Base-by-base conservation (phyloP, 768 basidiomycete genomes). In the Cubamyces sp. region DNA sequence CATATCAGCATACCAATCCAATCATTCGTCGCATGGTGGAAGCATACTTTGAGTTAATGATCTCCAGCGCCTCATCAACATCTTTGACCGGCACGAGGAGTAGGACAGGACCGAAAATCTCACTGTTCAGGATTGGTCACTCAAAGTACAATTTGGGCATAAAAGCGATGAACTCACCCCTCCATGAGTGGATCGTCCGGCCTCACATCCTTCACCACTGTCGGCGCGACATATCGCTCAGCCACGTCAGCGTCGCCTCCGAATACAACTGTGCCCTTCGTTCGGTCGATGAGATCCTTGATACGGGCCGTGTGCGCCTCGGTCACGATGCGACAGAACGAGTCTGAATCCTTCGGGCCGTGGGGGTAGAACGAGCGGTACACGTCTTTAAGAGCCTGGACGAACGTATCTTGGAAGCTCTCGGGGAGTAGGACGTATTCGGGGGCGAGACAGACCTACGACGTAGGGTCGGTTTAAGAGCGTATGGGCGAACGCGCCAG, bases 61-160 rank as follows among this genome's bases (percentile, higher is more conserved):
- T 87, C 7, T 82, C 80, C 61, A 94, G 85, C 2, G 87, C 93
- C 41, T 84, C 86, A 41, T 93, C 90, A 5, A 90, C 52, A 57
- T 81, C 71, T 9, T 87, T 82, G 23, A 94, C 85, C 0, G 87
- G 82, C 1, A 94, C 76, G 43, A 96, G 78, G 3, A 91, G 87
- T 25, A 96, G 76, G 12, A 96, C 64, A 11, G 94, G 92, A 0
- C 92, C 94, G 66, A 96, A 95, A 41, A 94, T 79, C 69, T 96
- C 94, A 60, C 91, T 92, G 64, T 0, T 42, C 0, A 41, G 41
- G n/a, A 16, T 25, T 12, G 41, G 60, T 21, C 19, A 9, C 53
- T 19, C 0, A 51, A 12, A 2, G 21, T 4, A 9, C 11, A 62
- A 52, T 15, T 9, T 6, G 6, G 11, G 30, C 7, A 5, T 26